Conservation (phyloP, 176 grass and related monocot genomes). For the Musa schizocarpa region DNA sequence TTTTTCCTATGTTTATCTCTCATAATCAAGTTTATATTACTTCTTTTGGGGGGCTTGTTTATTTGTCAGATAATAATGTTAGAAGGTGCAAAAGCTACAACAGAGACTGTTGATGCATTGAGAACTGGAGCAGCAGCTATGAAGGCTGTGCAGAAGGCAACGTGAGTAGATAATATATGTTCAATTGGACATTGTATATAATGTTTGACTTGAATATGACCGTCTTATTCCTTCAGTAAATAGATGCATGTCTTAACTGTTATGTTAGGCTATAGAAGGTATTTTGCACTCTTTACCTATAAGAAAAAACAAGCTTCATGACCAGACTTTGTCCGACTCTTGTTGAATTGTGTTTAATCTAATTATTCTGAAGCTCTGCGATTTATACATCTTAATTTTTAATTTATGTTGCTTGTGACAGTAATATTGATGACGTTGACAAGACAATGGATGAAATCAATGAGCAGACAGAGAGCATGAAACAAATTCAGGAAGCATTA, state of each 20-base stretch:
- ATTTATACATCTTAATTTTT: too few relatives aligned
- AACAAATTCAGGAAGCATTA: constrained; percentile 83
- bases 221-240: too few relatives aligned
- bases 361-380: too few relatives aligned
- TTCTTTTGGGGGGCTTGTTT: background rate
- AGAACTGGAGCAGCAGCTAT: constrained; percentile 87
- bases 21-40: background rate
- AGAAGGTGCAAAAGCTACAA: constrained; percentile 95
- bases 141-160: constrained; percentile 92
- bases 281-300: too few relatives aligned
- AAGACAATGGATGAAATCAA: constrained; percentile 99
- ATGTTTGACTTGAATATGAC: background rate
- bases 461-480: constrained; percentile 93
- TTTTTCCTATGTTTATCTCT: background rate
- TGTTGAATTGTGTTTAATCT: too few relatives aligned
- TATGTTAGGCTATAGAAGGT: too few relatives aligned
- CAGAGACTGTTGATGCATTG: constrained; percentile 91
- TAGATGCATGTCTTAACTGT: too few relatives aligned
- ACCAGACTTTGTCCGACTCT: too few relatives aligned
- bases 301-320: too few relatives aligned
- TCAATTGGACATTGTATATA: constrained; percentile 14
- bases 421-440: constrained; percentile 93
- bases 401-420: constrained; percentile 23
- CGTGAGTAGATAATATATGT: constrained; percentile 40
- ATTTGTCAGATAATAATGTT: constrained; percentile 86